Evolutionary conservation across 192 early-diverging fungal species (phyloP), one percentile per base, ranked within the genome.

Genomic region (Coemansia pectinata): DNA sequence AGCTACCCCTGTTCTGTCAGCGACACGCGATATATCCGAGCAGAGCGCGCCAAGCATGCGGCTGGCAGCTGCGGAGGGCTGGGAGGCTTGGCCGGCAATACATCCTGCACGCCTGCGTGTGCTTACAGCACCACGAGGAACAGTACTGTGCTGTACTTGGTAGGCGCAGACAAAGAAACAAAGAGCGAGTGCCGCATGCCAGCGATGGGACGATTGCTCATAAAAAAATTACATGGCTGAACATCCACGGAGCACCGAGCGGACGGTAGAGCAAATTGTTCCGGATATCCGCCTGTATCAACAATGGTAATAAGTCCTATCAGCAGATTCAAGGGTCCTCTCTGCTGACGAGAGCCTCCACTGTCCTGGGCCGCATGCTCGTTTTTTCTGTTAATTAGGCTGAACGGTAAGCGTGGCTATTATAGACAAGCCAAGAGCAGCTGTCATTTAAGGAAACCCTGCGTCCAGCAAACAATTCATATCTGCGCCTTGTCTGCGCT

Each of bases 401-500:
- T 17, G 14, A 58, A 58, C 27, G 6, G 14, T 3, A n/a, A 15
- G 14, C 55, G 55, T 31, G 27, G 27, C 55, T 33, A 58, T 23
- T 10, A 33, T 53, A 53, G 27, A 58, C 29, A 7, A 31, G 14
- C 14, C 33, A 25, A 25, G 52, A 31, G 12, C 15, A 17, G 15
- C 55, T 58, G 55, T 15, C 31, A 7, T 17, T 33, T 9, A 58
- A 33, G 55, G 2, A 31, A 58, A 58, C 55, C 55, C 55, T 58
- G 55, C 55, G 55, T 48, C n/a, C 19, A 48, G 19, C 55, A 34
- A 34, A 58, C 25, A 58, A 58, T 58, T 58, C 55, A 58, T 58
- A 31, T 58, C 55, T 58, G 55, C 55, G 55, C 55, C 15, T 31
- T 17, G 55, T 17, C 55, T 58, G 55, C 29, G 55, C 55, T 58